phyloP scores from a whole-genome alignment of 2,329 filamentous ascomycete genomes.

The Cytospora piceicola region DNA sequence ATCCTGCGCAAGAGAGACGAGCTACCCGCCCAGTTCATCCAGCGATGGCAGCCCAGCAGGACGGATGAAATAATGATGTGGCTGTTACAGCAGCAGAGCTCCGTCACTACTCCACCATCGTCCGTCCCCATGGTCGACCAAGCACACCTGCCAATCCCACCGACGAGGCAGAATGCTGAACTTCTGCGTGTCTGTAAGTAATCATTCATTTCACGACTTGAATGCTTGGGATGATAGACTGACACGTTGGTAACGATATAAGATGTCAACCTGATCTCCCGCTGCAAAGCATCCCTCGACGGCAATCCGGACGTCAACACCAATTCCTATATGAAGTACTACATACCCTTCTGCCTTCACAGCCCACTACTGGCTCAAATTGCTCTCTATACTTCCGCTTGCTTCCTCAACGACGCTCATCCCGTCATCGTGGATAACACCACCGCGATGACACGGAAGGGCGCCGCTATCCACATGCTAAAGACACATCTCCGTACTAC shows the following conservation, averaged over 20 bases:
- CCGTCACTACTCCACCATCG: background rate
- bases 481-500: constrained; percentile 50
- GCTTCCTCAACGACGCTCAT: constrained; percentile 55
- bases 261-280: constrained; percentile 54
- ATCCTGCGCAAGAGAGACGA: constrained; percentile 35
- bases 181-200: constrained; percentile 53
- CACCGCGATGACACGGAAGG: constrained; percentile 49
- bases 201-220: background rate
- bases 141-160: constrained; percentile 46
- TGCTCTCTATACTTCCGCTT: constrained; percentile 54
- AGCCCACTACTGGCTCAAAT: constrained; percentile 54
- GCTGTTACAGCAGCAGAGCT: constrained; percentile 36
- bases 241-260: background rate
- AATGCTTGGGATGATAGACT: background rate
- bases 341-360: constrained; percentile 52
- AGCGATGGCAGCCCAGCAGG: constrained; percentile 26
- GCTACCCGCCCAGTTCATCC: constrained; percentile 30
- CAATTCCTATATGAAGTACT: constrained; percentile 52
- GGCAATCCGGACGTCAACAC: constrained; percentile 47
- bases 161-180: constrained; percentile 50
- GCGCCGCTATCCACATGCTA: constrained; percentile 48
- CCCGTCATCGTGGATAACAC: constrained; percentile 46
- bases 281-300: constrained; percentile 56
- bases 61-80: constrained; percentile 33
- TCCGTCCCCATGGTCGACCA: constrained; percentile 40